A percentile compares a stretch with the other conserved stretches of the same genome.
Conservation (phyloP, 805 yeast genomes). For the Brettanomyces naardenensis region DNA sequence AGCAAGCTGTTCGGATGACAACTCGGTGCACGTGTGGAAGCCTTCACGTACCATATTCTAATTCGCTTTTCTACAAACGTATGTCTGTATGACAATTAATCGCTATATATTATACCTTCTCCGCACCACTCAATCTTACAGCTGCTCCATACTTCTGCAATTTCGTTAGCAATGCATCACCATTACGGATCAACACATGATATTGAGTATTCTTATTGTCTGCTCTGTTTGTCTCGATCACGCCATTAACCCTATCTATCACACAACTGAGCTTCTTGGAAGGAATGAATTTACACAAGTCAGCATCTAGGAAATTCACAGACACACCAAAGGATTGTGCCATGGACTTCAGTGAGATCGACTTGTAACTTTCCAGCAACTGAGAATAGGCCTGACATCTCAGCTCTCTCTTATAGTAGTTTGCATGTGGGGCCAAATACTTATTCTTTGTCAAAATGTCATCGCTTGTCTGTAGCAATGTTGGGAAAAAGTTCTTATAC, state of each 20-base stretch:
- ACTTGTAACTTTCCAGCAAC: slow-evolving; percentile 87
- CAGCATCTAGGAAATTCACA: slow-evolving; percentile 78
- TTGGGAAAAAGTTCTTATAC: slow-evolving; percentile 70
- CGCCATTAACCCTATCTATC: slow-evolving; percentile 90
- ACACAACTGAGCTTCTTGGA: slow-evolving; percentile 92
- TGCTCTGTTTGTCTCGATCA: slow-evolving; percentile 91
- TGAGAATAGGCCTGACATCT: slow-evolving; percentile 93
- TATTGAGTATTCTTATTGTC: slow-evolving; percentile 95
- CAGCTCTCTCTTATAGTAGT: slow-evolving; percentile 83
- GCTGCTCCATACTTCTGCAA: slow-evolving; percentile 97
- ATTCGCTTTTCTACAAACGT: neutral
- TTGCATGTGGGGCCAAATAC: slow-evolving; percentile 70
- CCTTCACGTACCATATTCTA: slow-evolving; percentile 30
- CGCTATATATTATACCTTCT: slow-evolving; percentile 35
- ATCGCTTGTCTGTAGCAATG: slow-evolving; percentile 70
- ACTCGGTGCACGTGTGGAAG: slow-evolving; percentile 80
- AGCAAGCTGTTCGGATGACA: slow-evolving; percentile 77
- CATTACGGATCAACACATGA: slow-evolving; percentile 80
- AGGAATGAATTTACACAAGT: slow-evolving; percentile 84
- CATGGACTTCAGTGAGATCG: slow-evolving; percentile 85
- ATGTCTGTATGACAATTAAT: neutral
- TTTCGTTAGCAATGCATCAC: slow-evolving; percentile 87
- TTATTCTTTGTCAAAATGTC: slow-evolving; percentile 55
- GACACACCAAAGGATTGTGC: slow-evolving; percentile 90
- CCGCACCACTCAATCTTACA: slow-evolving; percentile 90